Base-by-base conservation (phyloP, 108 stramenopile genomes). In the Fragilaria radians region DNA sequence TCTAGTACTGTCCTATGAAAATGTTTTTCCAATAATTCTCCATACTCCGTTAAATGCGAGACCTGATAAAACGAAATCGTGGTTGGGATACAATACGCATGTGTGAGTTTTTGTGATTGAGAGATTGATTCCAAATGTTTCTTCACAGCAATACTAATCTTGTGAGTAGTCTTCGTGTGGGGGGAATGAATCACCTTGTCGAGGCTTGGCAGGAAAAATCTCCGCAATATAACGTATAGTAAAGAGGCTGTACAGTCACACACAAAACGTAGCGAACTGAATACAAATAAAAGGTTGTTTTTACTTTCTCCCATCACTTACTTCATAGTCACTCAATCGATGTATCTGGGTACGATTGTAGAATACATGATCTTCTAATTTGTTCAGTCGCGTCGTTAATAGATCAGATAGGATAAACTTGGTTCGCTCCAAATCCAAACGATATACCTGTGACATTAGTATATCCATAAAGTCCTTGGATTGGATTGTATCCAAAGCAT, bases 291-390 rank as follows among this genome's bases (percentile, higher is more conserved):
- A 2, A 18, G 22, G 18, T 2, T 53, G 14, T 11, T 14, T 14
- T 42, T 14, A 14, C 42, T 42, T 14, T 42, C 51, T 28, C 23
- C 9, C 7, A 47, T 17, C 29, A 32, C 71, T 65, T 46, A 76
- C 79, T 66, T 80, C 75, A 36, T 76, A 68, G 46, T 81, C 79
- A 34, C 83, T 85, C 87, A 88, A 73, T 9, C 73, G 67, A 66
- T 85, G 83, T 9, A 81, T 32, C 66, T 76, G 32, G 36, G 66
- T 72, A 46, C 76, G 49, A 76, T 82, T 83, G 36, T 80, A 63
- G 53, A 88, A 59, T 0, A 83, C 81, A 71, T 84, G 80, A 7
- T 72, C 72, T 66, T 88, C 83, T 34, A 88, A 83, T 65, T 88
- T 88, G 18, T 76, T 61, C 57, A 88, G 75, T 51, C 87, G 71